Evolutionary conservation across 805 yeast species (phyloP).

Genomic region (Pichia nakasei): DNA sequence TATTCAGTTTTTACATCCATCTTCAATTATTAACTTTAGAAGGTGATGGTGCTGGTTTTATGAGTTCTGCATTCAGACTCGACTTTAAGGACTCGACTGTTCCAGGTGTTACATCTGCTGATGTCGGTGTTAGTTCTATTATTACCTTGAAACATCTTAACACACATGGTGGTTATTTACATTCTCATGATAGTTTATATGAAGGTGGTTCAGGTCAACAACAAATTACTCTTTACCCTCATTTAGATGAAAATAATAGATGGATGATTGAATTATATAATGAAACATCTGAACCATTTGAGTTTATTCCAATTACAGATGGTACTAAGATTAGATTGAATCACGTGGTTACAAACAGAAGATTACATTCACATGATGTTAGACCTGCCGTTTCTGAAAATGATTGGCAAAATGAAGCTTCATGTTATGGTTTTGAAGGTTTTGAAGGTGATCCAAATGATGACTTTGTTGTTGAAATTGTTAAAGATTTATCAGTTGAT

Average conservation of each 20-base stretch:
- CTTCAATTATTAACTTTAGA: conserved; percentile 47
- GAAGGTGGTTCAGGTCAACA: conserved; percentile 81
- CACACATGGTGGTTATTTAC: conserved; percentile 74
- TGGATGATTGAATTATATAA: conserved; percentile 67
- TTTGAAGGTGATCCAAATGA: conserved; percentile 80
- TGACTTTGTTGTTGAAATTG: conserved; percentile 71
- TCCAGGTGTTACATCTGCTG: conserved; percentile 49
- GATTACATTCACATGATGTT: conserved; percentile 79
- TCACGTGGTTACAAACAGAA: conserved; percentile 49
- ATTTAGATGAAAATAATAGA: conserved; percentile 62
- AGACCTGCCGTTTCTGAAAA: conserved; percentile 67
- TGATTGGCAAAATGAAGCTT: conserved; percentile 81
- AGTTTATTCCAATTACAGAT: conserved; percentile 54
- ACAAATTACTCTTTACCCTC: conserved; percentile 75
- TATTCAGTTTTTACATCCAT: conserved; percentile 54
- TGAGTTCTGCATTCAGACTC: conserved; percentile 65
- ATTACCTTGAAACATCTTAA: conserved; percentile 60
- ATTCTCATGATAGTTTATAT: conserved; percentile 65
- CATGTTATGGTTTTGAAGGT: conserved; percentile 69
- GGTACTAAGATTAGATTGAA: conserved; percentile 64
- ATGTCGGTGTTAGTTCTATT: conserved; percentile 65
- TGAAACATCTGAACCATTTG: conserved; percentile 43
- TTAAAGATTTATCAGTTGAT: conserved; percentile 38
- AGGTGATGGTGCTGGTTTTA: conserved; percentile 65
- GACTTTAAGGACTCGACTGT: conserved; percentile 51